Base-by-base conservation (phyloP, 106 monocot species). In the Amphibolis antarctica region DNA sequence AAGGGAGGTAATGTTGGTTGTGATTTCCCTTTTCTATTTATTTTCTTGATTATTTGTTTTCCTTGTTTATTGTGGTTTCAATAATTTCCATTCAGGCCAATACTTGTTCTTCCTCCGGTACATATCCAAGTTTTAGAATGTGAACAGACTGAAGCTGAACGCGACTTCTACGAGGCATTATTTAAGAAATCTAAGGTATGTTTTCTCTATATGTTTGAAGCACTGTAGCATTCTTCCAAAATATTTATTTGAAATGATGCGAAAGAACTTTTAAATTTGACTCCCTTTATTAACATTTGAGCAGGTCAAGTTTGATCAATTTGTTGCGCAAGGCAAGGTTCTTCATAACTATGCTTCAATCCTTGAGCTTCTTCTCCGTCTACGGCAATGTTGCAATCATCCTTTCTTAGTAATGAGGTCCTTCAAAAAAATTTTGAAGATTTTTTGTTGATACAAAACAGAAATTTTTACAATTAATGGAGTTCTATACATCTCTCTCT, bases 301-400 rank as follows among this genome's bases (percentile, higher is more conserved):
- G 69, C 85, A 90, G 90, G 80, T 80, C 23, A 83, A 55, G 53
- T 92, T 92, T 55, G 84, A 92, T 63, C 74, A 87, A 55, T 87
- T 92, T 74, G 75, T 86, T 31, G 82, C 84, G 17, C 77, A 92
- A 92, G 92, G 87, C 53, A 84, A 76, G 66, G 86, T 92, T 69
- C 83, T 84, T 64, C 68, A 84, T 74, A 84, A 92, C 65, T 92
- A 92, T 28, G 92, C 92, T 14, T 79, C 81, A 23, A 92, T 92
- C 44, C 84, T 92, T 5, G 92, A 92, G 78, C 75, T 92, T 15
- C 79, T 92, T 9, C 87, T 92, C 42, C 73, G 87, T 19, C 61
- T 92, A 18, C 74, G 92, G 12, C 92, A 87, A 70, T 92, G 92
- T 70, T 92, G 92, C 82, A 87, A 92, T 46, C 92, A 87, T 28